Conservation (phyloP, 768 basidiomycete species). For the Lentinula guzmanii region DNA sequence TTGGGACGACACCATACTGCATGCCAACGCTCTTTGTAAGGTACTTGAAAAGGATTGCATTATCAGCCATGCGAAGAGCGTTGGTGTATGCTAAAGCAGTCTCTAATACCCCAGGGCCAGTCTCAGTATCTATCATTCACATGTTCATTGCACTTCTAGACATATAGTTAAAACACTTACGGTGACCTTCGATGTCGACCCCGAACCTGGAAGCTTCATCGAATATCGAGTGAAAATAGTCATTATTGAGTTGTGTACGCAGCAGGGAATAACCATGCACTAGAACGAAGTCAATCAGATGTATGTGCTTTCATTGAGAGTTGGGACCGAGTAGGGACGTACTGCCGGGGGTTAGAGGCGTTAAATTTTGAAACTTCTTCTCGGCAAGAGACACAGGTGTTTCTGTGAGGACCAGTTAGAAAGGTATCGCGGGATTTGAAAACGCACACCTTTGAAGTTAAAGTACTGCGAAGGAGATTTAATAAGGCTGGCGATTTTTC, state of each 20-base stretch:
- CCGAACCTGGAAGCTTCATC: conserved; percentile 68
- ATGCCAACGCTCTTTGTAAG: conserved; percentile 90
- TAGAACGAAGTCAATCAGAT: conserved; percentile 20
- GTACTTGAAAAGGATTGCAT: conserved; percentile 90
- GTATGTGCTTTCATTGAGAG: neutral
- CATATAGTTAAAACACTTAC: conserved; percentile 32
- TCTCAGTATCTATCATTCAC: conserved; percentile 69
- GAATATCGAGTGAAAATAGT: conserved; percentile 87
- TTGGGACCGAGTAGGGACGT: conserved; percentile 23
- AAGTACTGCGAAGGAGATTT: conserved; percentile 52
- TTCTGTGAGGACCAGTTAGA: conserved; percentile 40
- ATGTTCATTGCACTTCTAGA: neutral
- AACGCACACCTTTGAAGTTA: conserved; percentile 71
- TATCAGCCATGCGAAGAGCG: conserved; percentile 81
- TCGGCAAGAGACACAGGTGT: conserved; percentile 69
- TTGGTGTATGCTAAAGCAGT: conserved; percentile 83
- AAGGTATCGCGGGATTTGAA: neutral
- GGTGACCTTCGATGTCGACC: conserved; percentile 82
- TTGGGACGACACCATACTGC: conserved; percentile 82
- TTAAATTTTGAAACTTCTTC: conserved; percentile 72
- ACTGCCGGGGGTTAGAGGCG: conserved; percentile 92
- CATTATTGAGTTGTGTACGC: conserved; percentile 82
- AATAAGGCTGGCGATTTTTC: conserved; percentile 7
- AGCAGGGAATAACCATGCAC: conserved; percentile 98
- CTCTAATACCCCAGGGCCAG: conserved; percentile 84